Conservation (phyloP, 2,329 filamentous ascomycete species). For the Coniochaeta sp. region DNA sequence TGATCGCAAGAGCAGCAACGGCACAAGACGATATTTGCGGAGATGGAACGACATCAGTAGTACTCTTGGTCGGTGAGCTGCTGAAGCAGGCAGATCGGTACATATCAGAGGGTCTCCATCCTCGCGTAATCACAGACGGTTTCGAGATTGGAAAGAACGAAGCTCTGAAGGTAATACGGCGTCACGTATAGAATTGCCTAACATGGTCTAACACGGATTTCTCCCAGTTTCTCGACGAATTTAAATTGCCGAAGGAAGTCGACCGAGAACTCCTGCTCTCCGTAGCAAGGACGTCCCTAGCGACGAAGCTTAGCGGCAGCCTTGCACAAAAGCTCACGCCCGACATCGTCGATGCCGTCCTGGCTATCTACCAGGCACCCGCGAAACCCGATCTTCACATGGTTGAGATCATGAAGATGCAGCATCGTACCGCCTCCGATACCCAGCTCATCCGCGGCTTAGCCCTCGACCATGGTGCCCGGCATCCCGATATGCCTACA, state of each 20-base stretch:
- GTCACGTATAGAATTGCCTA: background rate
- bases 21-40: slow-evolving; percentile 98
- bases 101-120: slow-evolving; percentile 94
- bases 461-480: slow-evolving; percentile 87
- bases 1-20: slow-evolving; percentile 77
- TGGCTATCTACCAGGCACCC: slow-evolving; percentile 84
- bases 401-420: slow-evolving; percentile 99
- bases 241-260: slow-evolving; percentile 82
- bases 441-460: slow-evolving; percentile 92
- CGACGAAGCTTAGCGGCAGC: slow-evolving; percentile 86
- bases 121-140: slow-evolving; percentile 91
- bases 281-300: slow-evolving; percentile 87
- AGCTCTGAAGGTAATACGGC: slow-evolving; percentile 58
- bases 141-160: slow-evolving; percentile 96
- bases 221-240: slow-evolving; percentile 76
- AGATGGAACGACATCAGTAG: slow-evolving; percentile 94
- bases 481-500: slow-evolving; percentile 98
- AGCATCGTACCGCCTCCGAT: slow-evolving; percentile 91
- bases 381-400: slow-evolving; percentile 96
- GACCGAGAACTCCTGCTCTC: slow-evolving; percentile 91
- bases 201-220: slow-evolving; percentile 1
- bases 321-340: slow-evolving; percentile 89
- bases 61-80: slow-evolving; percentile 90
- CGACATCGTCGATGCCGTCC: slow-evolving; percentile 91
- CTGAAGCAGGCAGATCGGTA: slow-evolving; percentile 96